Evolutionary conservation across 805 yeast genomes (phyloP).

Genomic region (Wickerhamiella domercqiae): DNA sequence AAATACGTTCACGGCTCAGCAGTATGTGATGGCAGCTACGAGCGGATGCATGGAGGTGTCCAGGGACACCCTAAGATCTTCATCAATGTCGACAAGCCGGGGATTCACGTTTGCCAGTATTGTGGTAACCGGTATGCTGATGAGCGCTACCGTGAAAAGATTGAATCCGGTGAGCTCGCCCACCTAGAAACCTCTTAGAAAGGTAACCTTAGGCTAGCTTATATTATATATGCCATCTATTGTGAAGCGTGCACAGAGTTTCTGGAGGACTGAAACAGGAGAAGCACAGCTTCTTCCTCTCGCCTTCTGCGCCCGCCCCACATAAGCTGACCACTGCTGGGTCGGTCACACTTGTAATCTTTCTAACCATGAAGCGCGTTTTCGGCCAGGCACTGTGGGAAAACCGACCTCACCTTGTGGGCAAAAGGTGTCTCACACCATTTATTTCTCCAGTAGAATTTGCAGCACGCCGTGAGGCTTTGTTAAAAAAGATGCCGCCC

Average conservation of each 20-base stretch:
- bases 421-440: constrained; percentile 70
- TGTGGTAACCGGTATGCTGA: constrained; percentile 30
- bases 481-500: constrained; percentile 43
- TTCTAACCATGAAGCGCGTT: not conserved
- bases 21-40: constrained; percentile 55
- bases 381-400: constrained; percentile 77
- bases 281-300: no score
- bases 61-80: constrained; percentile 75
- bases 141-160: constrained; percentile 15
- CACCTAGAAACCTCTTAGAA: constrained; percentile 5
- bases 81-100: constrained; percentile 66
- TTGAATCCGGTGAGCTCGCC: constrained; percentile 15
- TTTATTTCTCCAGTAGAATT: constrained; percentile 79
- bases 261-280: no score
- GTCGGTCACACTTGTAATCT: not conserved
- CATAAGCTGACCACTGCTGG: no score
- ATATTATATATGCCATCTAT: not conserved
- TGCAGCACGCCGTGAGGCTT: constrained; percentile 46
- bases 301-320: no score
- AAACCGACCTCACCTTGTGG: constrained; percentile 63
- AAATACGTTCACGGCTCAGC: constrained; percentile 52
- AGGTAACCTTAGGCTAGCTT: not conserved
- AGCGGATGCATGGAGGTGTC: constrained; percentile 36
- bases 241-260: no score
- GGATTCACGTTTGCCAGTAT: constrained; percentile 61